Base-by-base conservation (phyloP, 192 early-diverging fungal species). In the Phycomyces nitens region DNA sequence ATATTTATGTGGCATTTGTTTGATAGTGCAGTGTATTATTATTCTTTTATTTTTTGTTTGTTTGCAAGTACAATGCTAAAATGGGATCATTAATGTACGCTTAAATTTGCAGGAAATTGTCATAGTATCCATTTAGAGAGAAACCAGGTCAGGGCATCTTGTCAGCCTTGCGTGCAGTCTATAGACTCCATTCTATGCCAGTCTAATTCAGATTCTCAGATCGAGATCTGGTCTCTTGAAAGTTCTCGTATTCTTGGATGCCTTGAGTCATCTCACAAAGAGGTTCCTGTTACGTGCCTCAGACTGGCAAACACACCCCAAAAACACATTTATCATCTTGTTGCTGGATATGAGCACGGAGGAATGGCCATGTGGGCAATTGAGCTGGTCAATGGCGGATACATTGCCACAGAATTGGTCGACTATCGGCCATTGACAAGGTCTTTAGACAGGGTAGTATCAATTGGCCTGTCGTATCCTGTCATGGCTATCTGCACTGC, bases 271-370 rank as follows among this genome's bases (percentile, higher is more conserved):
- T 34, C 47, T n/a, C 26, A 23, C 20, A n/a, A 38, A 52, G 18
- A 50, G 3, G 10, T 27, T 38, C 15, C 10, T 34, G n/a, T 50
- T 5, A 39, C 20, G 0, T 53, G 34, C 24, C 40, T 68, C 7
- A 60, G 44, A 5, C 55, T 59, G 20, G 34, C 53, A 24, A 60
- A 60, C 23, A 54, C 47, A 22, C 39, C 27, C 26, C 26, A 38
- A 16, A 47, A 29, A 1, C 39, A 69, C 27, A 56, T 43, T 10
- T 27, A 53, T 67, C 29, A 59, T 53, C n/a, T 81, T 58, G 54
- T 74, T 53, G 63, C 68, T 20, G 63, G 74, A 8, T 72, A 75
- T 67, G 72, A 64, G 16, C 72, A 68, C 57, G 74, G 74, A 5
- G 74, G 70, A 21, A 72, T 75, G 50, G 59, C 56, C 14, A 41